A percentile compares a stretch with the other conserved stretches of the same genome.
Conservation (phyloP, 2,329 filamentous ascomycete species). For the Calonectria leucothoes region DNA sequence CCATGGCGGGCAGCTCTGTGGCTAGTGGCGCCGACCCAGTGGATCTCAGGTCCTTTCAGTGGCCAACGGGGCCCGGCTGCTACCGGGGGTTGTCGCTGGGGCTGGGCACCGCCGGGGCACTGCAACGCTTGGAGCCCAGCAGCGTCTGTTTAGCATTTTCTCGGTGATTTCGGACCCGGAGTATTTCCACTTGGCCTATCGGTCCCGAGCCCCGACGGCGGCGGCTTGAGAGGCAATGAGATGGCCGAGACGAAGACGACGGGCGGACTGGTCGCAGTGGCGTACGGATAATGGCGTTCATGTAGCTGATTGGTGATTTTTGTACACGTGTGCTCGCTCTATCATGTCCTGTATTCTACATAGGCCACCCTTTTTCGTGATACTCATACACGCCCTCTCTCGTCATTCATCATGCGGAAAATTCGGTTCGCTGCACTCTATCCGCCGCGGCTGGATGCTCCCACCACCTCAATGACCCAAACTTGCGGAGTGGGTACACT, state of each 20-base stretch:
- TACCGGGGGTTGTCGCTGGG: not conserved
- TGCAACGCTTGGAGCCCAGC: not conserved
- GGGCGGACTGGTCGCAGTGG: not conserved
- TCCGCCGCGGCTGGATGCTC: constrained; percentile 52
- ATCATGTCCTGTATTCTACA: not conserved
- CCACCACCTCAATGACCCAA: constrained; percentile 68
- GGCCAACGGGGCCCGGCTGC: not conserved
- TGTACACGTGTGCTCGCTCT: not conserved
- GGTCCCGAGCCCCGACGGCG: not conserved
- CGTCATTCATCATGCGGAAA: constrained; percentile 33
- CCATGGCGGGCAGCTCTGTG: constrained; percentile 7
- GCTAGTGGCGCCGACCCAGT: constrained; percentile 4
- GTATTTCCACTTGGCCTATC: constrained; percentile 3
- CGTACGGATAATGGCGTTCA: not conserved
- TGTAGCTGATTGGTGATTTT: not conserved
- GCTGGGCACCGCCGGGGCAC: not conserved
- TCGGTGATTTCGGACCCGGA: constrained; percentile 3
- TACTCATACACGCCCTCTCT: constrained; percentile 1
- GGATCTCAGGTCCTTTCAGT: not conserved
- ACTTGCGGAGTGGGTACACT: constrained; percentile 74
- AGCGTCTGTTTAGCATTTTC: not conserved
- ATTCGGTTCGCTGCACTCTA: constrained; percentile 33
- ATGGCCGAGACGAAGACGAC: not conserved
- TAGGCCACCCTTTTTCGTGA: not conserved
- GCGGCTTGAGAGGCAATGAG: not conserved